Evolutionary conservation across 2,329 filamentous ascomycete genomes (phyloP), one percentile per base, ranked within the genome.

Genomic region (Periconia macrospinosa): DNA sequence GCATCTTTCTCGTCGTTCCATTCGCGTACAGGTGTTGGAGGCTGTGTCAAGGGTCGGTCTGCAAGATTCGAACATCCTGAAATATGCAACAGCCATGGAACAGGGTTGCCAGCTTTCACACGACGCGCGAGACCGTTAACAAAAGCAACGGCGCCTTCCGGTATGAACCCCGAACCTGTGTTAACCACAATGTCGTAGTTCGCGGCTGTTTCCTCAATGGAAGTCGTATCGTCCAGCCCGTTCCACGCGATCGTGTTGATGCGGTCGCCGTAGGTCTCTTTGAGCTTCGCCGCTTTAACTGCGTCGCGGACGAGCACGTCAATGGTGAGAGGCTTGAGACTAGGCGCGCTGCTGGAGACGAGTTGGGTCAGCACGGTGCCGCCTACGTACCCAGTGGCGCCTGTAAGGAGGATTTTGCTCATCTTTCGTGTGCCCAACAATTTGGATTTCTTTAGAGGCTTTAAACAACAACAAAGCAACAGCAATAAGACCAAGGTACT

Each of bases 111-210:
- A 5, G 49, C 30, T 19, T 50, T 20, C n/a, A 60, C 49, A 11
- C 58, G 46, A 27, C 52, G 52, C 10, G 58, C 55, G 14, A 62
- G 55, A 2, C 60, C 60, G 14, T 58, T 54, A 11, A 61, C 48
- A 41, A 64, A 58, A 13, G 60, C 60, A 17, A 50, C 52, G 9
- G 58, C 60, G 17, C 51, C 56, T 23, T 42, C 27, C 7, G 53
- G 47, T 30, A 59, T 51, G 49, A 57, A 62, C 15, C 58, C 58
- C n/a, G 56, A 56, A 19, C 54, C 55, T 2, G 52, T 45, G 41
- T 61, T 61, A 41, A 64, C 45, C 35, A 62, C 51, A 45, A 64
- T 54, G 44, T 62, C 58, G 49, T 62, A 60, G 1, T 56, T 49
- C 11, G 53, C 30, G 7, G 61, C 61, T 18, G 45, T 52, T 3